phyloP scores from a whole-genome alignment of 495 filamentous ascomycete genomes.

The Daldinia vernicosa region DNA sequence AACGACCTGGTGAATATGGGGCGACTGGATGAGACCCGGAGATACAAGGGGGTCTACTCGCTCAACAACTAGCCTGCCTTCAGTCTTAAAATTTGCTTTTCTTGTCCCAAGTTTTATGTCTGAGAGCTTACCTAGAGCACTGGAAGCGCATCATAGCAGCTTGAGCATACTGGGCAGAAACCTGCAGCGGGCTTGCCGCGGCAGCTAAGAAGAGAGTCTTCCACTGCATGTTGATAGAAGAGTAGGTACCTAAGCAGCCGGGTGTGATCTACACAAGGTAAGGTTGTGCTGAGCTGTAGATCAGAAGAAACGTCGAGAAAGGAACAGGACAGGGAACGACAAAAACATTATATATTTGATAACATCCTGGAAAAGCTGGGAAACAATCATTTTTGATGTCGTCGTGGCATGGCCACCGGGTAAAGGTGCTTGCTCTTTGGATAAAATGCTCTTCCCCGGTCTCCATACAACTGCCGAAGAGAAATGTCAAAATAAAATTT shows the following conservation, averaged over 20 bases:
- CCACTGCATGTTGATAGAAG: slow-evolving; percentile 36
- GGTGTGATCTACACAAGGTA: slow-evolving; percentile 30
- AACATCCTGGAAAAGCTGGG: background rate
- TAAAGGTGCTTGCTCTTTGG: slow-evolving; percentile 28
- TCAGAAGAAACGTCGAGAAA: slow-evolving; percentile 2
- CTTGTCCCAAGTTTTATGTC: background rate
- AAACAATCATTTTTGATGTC: slow-evolving; percentile 18
- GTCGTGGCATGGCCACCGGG: slow-evolving; percentile 30
- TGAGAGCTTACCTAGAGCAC: slow-evolving; percentile 26
- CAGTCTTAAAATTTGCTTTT: slow-evolving; percentile 7
- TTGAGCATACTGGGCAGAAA: slow-evolving; percentile 36
- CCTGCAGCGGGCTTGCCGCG: slow-evolving; percentile 38
- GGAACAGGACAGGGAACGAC: slow-evolving; percentile 10
- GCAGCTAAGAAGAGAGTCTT: slow-evolving; percentile 36
- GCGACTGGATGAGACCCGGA: slow-evolving; percentile 46
- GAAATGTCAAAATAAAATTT: slow-evolving; percentile 35
- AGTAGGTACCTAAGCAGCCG: slow-evolving; percentile 17
- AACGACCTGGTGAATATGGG: slow-evolving; percentile 49
- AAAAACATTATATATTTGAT: slow-evolving; percentile 28
- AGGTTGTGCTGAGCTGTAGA: slow-evolving; percentile 25
- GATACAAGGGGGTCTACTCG: slow-evolving; percentile 52
- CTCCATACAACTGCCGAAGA: slow-evolving; percentile 27
- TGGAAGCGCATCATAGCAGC: slow-evolving; percentile 42
- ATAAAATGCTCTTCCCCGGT: slow-evolving; percentile 24
- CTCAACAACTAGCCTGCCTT: slow-evolving; percentile 44